Base-by-base conservation (phyloP, 2,329 filamentous ascomycete species). In the Penicillium sp. region DNA sequence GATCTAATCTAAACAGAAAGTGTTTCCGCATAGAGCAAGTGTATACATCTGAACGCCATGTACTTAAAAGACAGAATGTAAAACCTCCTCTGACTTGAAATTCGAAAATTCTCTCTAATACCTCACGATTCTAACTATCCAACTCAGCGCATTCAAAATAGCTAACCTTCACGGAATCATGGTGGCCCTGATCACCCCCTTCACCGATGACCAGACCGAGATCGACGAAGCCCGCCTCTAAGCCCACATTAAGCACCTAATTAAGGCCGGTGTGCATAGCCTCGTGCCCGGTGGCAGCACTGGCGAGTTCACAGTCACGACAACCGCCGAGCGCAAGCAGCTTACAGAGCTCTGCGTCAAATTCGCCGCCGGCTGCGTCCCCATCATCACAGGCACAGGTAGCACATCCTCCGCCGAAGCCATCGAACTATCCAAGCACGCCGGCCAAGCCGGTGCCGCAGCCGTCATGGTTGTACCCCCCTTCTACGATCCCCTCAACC, bases 271-370 rank as follows among this genome's bases (percentile, higher is more conserved):
- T 3, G 70, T 80, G 18, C 79, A 82, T 61, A 79, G 79, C 29
- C 71, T 82, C 22, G 79, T 82, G 1, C 79, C 79, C 0, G 78
- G 78, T 5, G 79, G 79, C 43, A 81, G 78, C 66, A 79, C 77
- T 0, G 79, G 79, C 49, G 79, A 82, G 59, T 82, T 82, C 67
- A 78, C 79, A 5, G 71, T 75, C 6, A 61, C 81, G 54, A 70
- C 68, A 20, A 60, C 70, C 9, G 68, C 75, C 7, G 79, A 81
- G 61, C 76, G 79, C 51, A 81, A 81, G 59, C 66, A 74, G 23
- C 68, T 79, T 7, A 66, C 79, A 8, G 75, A 70, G 40, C 64
- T 70, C 8, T 69, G 66, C 47, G 59, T 69, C 1, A 63, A 67
- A 18, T 68, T 55, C 25, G 62, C 67, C 12, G 67, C 59, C 1